phyloP scores from a whole-genome alignment of 345 rosid species.

The Lepidium sativum region DNA sequence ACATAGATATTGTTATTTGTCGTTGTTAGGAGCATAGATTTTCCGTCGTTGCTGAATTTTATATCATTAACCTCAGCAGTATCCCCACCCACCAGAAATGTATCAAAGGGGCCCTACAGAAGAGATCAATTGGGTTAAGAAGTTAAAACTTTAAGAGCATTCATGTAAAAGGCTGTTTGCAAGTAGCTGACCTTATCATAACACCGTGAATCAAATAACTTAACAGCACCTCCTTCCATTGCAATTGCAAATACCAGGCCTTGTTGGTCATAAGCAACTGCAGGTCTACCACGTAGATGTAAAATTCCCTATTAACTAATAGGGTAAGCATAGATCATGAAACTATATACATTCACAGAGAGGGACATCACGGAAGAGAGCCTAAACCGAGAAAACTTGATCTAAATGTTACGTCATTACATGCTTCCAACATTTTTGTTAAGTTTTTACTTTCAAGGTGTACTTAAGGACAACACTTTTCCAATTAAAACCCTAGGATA shows the following conservation, averaged over 20 bases:
- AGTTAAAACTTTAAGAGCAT: neutral
- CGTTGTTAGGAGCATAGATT: constrained; percentile 92
- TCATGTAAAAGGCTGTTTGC: neutral
- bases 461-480: neutral
- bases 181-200: constrained; percentile 68
- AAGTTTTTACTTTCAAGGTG: neutral
- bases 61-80: constrained; percentile 93
- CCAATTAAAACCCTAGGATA: neutral
- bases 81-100: constrained; percentile 96
- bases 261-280: constrained; percentile 97
- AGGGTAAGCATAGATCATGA: constrained; percentile 51
- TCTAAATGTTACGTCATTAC: neutral
- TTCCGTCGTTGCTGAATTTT: constrained; percentile 95
- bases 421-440: neutral
- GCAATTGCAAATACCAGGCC: constrained; percentile 98
- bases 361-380: neutral
- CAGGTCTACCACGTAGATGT: constrained; percentile 85
- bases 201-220: constrained; percentile 88
- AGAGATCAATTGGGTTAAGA: constrained; percentile 4
- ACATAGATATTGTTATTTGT: constrained; percentile 75
- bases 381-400: neutral
- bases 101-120: constrained; percentile 86
- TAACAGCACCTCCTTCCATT: constrained; percentile 98
- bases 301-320: constrained; percentile 79
- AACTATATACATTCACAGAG: constrained; percentile 10